A percentile compares a stretch with the other conserved stretches of the same genome.
Evolutionary conservation across 2,329 filamentous ascomycete species (phyloP).

Genomic region (Trichophaea hybrida): DNA sequence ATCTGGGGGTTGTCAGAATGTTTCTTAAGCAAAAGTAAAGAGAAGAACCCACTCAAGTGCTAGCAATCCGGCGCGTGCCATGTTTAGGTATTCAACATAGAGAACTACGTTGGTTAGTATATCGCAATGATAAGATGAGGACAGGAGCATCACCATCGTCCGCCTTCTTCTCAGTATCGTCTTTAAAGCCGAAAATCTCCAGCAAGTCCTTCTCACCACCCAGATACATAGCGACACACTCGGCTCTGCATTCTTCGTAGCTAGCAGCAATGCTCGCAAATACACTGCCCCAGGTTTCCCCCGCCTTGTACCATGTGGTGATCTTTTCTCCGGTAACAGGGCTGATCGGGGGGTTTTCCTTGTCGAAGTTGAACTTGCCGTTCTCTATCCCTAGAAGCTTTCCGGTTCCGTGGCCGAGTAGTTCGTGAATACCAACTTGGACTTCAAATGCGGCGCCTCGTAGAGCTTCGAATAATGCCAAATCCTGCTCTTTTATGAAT

Average conservation of each 20-base stretch:
- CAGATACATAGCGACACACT: conserved; percentile 35
- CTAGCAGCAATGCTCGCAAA: conserved; percentile 46
- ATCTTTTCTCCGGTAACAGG: conserved; percentile 43
- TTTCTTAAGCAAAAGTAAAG: not conserved
- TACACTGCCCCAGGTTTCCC: conserved; percentile 48
- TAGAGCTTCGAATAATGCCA: conserved; percentile 65
- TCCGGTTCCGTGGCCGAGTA: conserved; percentile 50
- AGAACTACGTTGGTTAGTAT: conserved; percentile 40
- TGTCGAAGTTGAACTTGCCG: conserved; percentile 48
- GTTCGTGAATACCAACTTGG: conserved; percentile 78
- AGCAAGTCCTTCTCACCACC: conserved; percentile 35
- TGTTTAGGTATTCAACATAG: conserved; percentile 75
- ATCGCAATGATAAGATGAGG: not conserved
- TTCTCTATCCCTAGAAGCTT: conserved; percentile 44
- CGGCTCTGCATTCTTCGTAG: conserved; percentile 44
- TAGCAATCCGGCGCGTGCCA: conserved; percentile 83
- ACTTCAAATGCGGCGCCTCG: conserved; percentile 85
- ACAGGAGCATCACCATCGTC: conserved; percentile 31
- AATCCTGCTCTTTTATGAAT: conserved; percentile 67
- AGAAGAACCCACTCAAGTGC: conserved; percentile 52
- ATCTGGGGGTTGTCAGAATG: not conserved
- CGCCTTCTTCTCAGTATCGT: conserved; percentile 30
- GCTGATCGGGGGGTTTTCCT: conserved; percentile 41
- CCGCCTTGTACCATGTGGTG: conserved; percentile 44
- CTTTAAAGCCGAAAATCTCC: conserved; percentile 33